Evolutionary conservation across 495 filamentous ascomycete genomes (phyloP), one percentile per base, ranked within the genome.

Genomic region (Immersiella caudata): DNA sequence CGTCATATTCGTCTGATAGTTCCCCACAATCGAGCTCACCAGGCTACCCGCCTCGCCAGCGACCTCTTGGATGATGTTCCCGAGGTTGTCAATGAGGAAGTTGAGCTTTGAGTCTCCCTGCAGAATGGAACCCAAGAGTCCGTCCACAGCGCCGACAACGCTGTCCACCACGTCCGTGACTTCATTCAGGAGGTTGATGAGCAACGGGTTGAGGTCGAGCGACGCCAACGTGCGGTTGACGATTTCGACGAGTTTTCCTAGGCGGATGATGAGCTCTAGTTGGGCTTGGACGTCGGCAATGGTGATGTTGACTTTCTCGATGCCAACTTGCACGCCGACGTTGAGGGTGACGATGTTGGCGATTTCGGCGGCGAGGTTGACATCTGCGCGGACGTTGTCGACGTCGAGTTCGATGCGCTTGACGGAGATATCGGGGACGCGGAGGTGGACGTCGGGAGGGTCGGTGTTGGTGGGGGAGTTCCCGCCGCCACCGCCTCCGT

Each of bases 81-180:
- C 85, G 18, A 87, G 75, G 63, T 87, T 88, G 70, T 87, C 85
- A 69, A 88, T 79, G 49, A 87, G 51, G 73, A 86, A 87, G 58
- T 79, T 82, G 7, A 87, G 74, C 25, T 75, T 82, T 7, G 71
- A 82, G 33, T 80, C 81, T 46, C 83, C 82, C 67, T 85, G 81
- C 1, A 83, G 81, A 58, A 87, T 84, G 21, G 77, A 78, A 0
- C 84, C 85, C 5, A 87, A 75, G 29, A 88, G 69, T 2, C 84
- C 83, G 59, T 85, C 84, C 0, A 87, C 84, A 0, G 76, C 82
- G 12, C 86, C 86, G 5, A 87, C 79, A 2, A 87, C 84, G 0
- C 72, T 71, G 40, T 80, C 81, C 0, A 86, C 76, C 0, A 85
- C 61, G 52, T 77, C 74, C 1, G 80, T 84, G 0, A 83, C 84